These are phyloP conservation scores for Podila horticola DNA, from an alignment of 192 early-diverging fungal species.

Conservation along the genomic window DNA sequence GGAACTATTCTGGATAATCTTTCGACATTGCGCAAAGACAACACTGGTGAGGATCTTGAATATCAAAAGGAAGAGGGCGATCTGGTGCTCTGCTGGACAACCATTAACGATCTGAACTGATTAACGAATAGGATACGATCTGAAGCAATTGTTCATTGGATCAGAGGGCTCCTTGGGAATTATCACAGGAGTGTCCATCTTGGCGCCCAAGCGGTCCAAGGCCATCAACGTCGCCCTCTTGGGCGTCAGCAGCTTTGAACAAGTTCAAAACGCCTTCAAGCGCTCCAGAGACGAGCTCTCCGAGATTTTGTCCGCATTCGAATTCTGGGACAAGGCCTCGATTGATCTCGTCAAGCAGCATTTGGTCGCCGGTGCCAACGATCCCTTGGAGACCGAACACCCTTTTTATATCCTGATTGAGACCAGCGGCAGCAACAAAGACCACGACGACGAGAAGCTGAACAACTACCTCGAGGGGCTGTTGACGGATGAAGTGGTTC, in stretches of 20 bases:
- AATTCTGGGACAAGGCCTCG: constrained; percentile 91
- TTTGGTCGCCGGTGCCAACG: constrained; percentile 65
- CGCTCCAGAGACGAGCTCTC: constrained; percentile 82
- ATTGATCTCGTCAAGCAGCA: constrained; percentile 86
- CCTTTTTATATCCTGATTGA: constrained; percentile 98
- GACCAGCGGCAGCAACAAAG: constrained; percentile 92
- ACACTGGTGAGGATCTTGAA: constrained; percentile 70
- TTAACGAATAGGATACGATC: constrained; percentile 70
- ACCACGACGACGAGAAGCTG: constrained; percentile 96
- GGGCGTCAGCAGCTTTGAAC: constrained; percentile 81
- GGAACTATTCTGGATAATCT: constrained; percentile 91
- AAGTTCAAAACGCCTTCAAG: constrained; percentile 85
- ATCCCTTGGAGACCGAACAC: constrained; percentile 71
- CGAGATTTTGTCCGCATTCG: constrained; percentile 98
- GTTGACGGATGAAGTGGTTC: constrained; percentile 78
- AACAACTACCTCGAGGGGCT: constrained; percentile 79
- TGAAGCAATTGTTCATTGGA: constrained; percentile 99
- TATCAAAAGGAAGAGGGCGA: too few relatives aligned
- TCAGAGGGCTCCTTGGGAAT: constrained; percentile 96
- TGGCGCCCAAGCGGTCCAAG: constrained; percentile 79
- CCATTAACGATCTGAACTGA: too few relatives aligned
- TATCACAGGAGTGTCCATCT: constrained; percentile 91
- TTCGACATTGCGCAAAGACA: constrained; percentile 94
- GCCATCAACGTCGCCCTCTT: constrained; percentile 84
- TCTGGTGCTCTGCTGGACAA: too few relatives aligned